Evolutionary conservation across 306 rosid genomes (phyloP), one percentile per base, ranked within the genome.

Genomic region (Pachyrhizus erosus): DNA sequence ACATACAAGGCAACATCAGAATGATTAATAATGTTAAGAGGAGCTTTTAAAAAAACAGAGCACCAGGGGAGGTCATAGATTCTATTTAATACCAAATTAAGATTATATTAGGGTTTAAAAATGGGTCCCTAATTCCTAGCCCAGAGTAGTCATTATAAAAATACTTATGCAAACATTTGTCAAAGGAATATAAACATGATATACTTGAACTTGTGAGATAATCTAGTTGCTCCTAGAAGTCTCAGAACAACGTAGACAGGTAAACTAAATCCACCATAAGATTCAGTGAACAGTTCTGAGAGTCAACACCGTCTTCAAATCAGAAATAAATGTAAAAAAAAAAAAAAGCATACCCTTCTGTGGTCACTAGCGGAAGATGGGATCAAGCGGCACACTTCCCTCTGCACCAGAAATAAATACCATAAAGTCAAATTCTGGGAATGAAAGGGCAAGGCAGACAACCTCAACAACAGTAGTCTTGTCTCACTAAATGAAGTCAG

Each of bases 351-450:
- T 87, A 93, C 99, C 86, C 98, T 93, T 88, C 77, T 91, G 54
- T 79, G 84, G 78, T 96, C 97, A 21, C 86, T 84, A 2, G 87
- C 66, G 83, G 97, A 90, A 77, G 96, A 88, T 81, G 99, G 94
- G 85, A 91, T 85, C 79, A 93, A 86, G 82, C 83, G 93, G 81
- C 99, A 93, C 45, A 93, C 92, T 83, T 96, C 99, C 87, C 98
- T 92, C 99, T 96, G 87, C 88, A 89, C 70, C 49, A 89, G 37
- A 78, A 12, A 69, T 52, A 27, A 86, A 84, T 76, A 46, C 73
- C 43, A 52, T n/a, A 54, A 74, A 78, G 33, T 65, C 75, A 84
- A 45, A 58, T 45, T 27, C 77, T 54, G 64, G 55, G 29, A 83
- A 75, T 8, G 54, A 65, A 76, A 60, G 27, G 48, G 20, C 62